Base-by-base conservation (phyloP, 164 flowering plant genomes). In the Vitis riparia region DNA sequence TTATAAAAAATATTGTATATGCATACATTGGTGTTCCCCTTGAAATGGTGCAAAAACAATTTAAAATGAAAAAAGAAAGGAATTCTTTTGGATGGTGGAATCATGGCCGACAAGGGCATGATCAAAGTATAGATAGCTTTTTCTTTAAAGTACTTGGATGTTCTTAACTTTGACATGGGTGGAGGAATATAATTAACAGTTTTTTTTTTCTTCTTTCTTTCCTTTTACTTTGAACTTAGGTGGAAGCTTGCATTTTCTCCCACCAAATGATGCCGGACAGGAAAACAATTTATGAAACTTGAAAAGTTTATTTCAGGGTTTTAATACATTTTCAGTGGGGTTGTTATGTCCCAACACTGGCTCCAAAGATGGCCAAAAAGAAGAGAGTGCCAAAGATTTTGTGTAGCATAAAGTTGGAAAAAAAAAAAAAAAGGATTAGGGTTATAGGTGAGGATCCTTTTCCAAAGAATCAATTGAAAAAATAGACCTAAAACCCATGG, bases 91-190 rank as follows among this genome's bases (percentile, higher is more conserved):
- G 12, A 51, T 44, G 75, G 75, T 71, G 69, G 37, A 64, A 79
- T 77, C 71, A 79, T 83, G 86, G 83, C 86, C 81, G 86, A 83
- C 86, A 77, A 73, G 59, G 53, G 71, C 76, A 78, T 71, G 70
- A 71, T 68, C 65, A 73, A 75, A 68, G 73, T 51, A 47, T 67
- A 55, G 51, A 51, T 9, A 69, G 51, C 71, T 66, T 73, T 80
- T 52, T 27, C 77, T 79, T 77, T 79, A 71, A 71, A 77, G 79
- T 75, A 73, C 73, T 37, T 37, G 44, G 5, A 37, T 73, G 71
- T 70, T 67, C 69, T 74, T 57, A 68, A 73, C 76, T 73, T 82
- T 79, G 71, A 71, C 78, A 75, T 65, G 73, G 75, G 73, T 71
- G 76, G 67, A 55, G 64, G 78, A 75, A 75, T 68, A 71, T 48